Evolutionary conservation across 2,329 filamentous ascomycete species (phyloP), one percentile per base, ranked within the genome.

Genomic region (Fusarium sp.): DNA sequence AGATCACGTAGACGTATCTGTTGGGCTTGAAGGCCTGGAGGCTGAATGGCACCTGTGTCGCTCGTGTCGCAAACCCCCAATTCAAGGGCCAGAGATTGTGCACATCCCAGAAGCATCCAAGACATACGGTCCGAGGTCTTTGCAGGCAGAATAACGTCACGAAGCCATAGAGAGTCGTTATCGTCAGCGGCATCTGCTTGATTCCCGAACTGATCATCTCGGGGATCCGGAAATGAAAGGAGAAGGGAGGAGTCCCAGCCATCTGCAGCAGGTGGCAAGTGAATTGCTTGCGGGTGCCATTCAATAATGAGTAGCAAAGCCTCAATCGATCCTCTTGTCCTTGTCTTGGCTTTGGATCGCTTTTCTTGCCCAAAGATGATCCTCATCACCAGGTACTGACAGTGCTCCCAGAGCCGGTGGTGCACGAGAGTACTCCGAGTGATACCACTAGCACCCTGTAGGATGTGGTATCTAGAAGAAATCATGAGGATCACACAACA

Each of bases 191-290:
- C 5, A 1, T 75, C 69, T 25, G 66, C 72, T 10, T 70, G 68
- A 6, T 75, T 73, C 3, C 61, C 66, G 15, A 57, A 69, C 8
- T 62, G 61, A 7, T 72, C 59, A 43, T 79, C 78, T 4, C 72
- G 63, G 4, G 82, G 82, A 63, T 85, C 83, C 22, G 83, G 80
- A 20, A 81, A 78, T 9, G 81, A 84, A 14, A 86, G 79, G 47
- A 88, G 83, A 6, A 88, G 76, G 64, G 88, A 86, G n/a, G 85
- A 86, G 70, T 90, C 87, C 87, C 87, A 89, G 1, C 87, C 87
- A 72, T 90, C 87, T 6, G 82, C 84, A 40, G 85, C 86, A 0
- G 87, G 87, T 0, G 87, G 87, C 30, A 89, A 86, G 71, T 89
- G 87, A 1, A 90, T 79, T 6, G 87, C 86, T 20, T 87, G 84